Evolutionary conservation across 1,284 basidiomycete genomes (phyloP), one percentile per base, ranked within the genome.

Genomic region (Sporisorium sorghi): DNA sequence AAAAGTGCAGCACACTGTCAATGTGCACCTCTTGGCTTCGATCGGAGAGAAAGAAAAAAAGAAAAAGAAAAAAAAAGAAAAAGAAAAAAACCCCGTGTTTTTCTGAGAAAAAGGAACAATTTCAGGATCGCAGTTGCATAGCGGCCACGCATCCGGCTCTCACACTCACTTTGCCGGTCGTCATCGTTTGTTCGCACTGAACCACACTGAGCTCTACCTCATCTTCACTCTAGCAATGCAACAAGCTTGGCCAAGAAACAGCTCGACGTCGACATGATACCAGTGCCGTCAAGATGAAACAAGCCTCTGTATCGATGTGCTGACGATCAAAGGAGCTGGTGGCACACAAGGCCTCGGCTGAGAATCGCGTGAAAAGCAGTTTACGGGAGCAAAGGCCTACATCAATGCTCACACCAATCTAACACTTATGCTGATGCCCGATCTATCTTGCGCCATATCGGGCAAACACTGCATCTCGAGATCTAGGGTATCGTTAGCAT

Each of bases 331-430:
- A 57, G 35, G 4, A 6, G 8, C 17, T 37, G 14, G 32, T n/a
- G n/a, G n/a, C n/a, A n/a, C n/a, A n/a, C n/a, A n/a, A n/a, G n/a
- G 19, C 44, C 66, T 69, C 61, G 57, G 51, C 48, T 63, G 44
- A 4, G 47, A 46, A 42, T 63, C 61, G 67, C 60, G 67, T 70
- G 67, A 70, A 64, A 70, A 57, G 57, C 60, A 56, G 60, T 53
- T 63, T 69, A 69, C 56, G 46, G 42, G 5, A 60, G 51, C 67
- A 44, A 14, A 5, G 30, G 28, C 28, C 9, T 5, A 30, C 28
- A 30, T 30, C 9, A 5, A 5, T 33, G 8, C 12, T n/a, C n/a
- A 11, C 11, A 9, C 32, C 12, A n/a, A n/a, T n/a, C 28, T 30
- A 30, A 30, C 28, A 30, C 9, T 30, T 30, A 5, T 33, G 8